Percentiles rank a stretch among this genome's conserved stretches.
phyloP scores from a whole-genome alignment of 73 alveolate genomes.

The Breviolum minutum region DNA sequence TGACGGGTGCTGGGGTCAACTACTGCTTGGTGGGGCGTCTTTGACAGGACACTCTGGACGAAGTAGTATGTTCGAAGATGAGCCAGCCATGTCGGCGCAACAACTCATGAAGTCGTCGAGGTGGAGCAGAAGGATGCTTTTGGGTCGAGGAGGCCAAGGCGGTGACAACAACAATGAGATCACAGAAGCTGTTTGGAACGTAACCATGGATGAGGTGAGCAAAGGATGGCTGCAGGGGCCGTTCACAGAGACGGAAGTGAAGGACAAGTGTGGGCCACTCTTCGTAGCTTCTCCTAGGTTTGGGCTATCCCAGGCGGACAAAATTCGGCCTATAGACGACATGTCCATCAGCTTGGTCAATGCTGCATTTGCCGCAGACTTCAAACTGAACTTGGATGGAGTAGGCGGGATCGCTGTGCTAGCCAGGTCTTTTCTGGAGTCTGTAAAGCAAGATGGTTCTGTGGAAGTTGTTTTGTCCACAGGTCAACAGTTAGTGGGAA shows the following conservation, averaged over 20 bases:
- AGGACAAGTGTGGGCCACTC: background rate
- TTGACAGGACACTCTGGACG: background rate
- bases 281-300: background rate
- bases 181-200: background rate
- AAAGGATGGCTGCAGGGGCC: constrained; percentile 56
- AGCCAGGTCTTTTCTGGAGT: background rate
- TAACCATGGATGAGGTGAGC: background rate
- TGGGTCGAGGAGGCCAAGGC: background rate
- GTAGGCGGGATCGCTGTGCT: constrained; percentile 7
- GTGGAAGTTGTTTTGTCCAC: background rate
- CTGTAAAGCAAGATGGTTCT: background rate
- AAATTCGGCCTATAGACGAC: background rate
- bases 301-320: background rate
- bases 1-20: background rate
- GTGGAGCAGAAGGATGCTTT: constrained; percentile 7
- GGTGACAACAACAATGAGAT: background rate
- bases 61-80: background rate
- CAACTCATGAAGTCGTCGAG: constrained; percentile 48
- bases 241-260: background rate
- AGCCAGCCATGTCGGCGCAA: background rate
- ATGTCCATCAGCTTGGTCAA: constrained; percentile 9
- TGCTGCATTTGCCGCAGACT: background rate
- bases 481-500: background rate
- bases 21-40: background rate
- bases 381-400: constrained; percentile 27